A percentile compares a stretch with the other conserved stretches of the same genome.
Evolutionary conservation across 192 early-diverging fungal species (phyloP).

Genomic region (Podila clonocystis): DNA sequence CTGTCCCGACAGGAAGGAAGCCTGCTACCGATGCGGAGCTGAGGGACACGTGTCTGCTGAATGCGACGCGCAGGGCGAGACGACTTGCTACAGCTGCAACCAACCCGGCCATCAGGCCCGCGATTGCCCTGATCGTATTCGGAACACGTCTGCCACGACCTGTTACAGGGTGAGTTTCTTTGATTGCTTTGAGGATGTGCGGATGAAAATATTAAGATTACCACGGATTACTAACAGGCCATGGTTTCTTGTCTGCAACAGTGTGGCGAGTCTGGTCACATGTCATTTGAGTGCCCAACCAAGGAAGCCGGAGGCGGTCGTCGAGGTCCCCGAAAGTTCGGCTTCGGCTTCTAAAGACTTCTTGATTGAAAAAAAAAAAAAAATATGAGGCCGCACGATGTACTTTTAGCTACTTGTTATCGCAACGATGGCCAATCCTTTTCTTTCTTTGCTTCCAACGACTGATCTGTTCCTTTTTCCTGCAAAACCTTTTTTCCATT

Average conservation of each 20-base stretch:
- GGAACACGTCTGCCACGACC: constrained; percentile 5
- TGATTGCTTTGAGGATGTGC: neutral
- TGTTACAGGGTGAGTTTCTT: constrained; percentile 13
- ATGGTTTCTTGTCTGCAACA: constrained; percentile 38
- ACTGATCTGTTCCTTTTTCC: too few relatives aligned
- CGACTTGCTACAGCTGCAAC: constrained; percentile 60
- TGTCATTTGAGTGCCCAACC: constrained; percentile 51
- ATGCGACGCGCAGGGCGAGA: neutral
- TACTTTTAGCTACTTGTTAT: too few relatives aligned
- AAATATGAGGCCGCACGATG: too few relatives aligned
- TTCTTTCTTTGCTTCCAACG: too few relatives aligned
- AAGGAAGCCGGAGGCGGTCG: constrained; percentile 14
- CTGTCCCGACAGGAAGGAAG: constrained; percentile 16
- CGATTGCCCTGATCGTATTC: constrained; percentile 51
- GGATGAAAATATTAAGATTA: neutral
- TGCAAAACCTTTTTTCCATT: too few relatives aligned
- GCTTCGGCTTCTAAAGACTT: constrained; percentile 7
- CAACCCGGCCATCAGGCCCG: constrained; percentile 52
- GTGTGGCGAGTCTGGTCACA: constrained; percentile 62
- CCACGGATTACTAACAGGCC: too few relatives aligned
- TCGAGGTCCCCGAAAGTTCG: neutral
- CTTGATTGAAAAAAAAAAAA: neutral
- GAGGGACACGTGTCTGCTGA: constrained; percentile 2
- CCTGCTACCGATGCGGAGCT: constrained; percentile 48
- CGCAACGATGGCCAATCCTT: too few relatives aligned